Evolutionary conservation across 1,284 basidiomycete genomes (phyloP), one percentile per base, ranked within the genome.

Genomic region (Moniliophthora roreri): DNA sequence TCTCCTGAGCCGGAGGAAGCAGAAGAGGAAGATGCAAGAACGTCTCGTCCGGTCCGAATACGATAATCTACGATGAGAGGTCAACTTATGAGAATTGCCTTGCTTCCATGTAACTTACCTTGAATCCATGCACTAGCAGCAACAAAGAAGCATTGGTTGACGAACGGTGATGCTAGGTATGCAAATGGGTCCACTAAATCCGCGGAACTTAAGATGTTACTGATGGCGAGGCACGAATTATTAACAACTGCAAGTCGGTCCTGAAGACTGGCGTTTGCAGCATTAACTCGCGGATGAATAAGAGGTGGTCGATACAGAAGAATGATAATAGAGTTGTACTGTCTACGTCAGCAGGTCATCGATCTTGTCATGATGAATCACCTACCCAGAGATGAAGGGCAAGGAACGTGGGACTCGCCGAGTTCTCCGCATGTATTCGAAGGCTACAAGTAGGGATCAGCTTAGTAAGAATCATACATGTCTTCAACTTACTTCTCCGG

Each of bases 301-400:
- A 56, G 46, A 34, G 55, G 55, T 8, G 51, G 51, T 35, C 55
- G 51, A 24, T 56, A 56, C 10, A 56, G 55, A 16, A 56, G 48
- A 16, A 56, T 56, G 23, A 56, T 40, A 23, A 56, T 56, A n/a
- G 50, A 45, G 28, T 56, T 53, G 41, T 56, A 56, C 55, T 56
- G 48, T 11, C 41, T 11, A 32, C 26, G 46, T 23, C 39, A 28
- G 20, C 9, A 36, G 5, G 46, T 16, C n/a, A 3, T 28, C 18
- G 16, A 18, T 8, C 3, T 24, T 18, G 36, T 2, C 40, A 11
- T 21, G 35, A 35, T 5, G 20, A 34, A 36, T 38, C 10, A 41
- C 55, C 21, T 49, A 56, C 55, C 55, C 55, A 56, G 10, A 56
- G 36, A 47, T 56, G 55, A 15, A 56, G 28, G 11, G 55, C 55